Evolutionary conservation across 1,284 basidiomycete species (phyloP), one percentile per base, ranked within the genome.

Genomic region (Trichosporon inkin): DNA sequence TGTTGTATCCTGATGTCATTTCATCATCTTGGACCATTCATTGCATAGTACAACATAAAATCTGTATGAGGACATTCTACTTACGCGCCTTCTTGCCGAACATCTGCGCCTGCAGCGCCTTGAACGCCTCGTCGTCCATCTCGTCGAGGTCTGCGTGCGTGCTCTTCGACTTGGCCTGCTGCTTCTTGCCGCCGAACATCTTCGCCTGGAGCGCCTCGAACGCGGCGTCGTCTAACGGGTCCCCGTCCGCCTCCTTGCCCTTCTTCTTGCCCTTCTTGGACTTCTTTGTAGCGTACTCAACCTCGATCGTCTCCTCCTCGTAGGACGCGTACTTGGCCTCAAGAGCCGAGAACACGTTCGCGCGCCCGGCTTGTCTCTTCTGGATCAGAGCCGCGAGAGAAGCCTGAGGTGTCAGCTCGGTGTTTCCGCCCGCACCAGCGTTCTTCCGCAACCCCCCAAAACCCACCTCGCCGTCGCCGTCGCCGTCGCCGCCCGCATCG

Each of bases 321-420:
- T 73, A 68, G 56, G 61, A 62, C 6, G 62, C 64, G 72, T 96
- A 96, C 77, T 95, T 96, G 0, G 85, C 85, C 35, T 90, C 88
- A 58, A 96, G 81, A 53, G 81, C 82, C 69, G 91, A 88, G 66
- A 95, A 83, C 71, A 89, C 88, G 47, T 82, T 79, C 62, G 85
- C 84, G 73, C 86, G 82, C 62, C 86, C 84, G 41, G 71, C 65
- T 74, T 89, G 88, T 66, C 87, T 84, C 78, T 87, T 87, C 62
- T 89, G 78, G 60, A 96, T 95, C 60, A 96, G 80, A 2, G 91
- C 90, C 67, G 88, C 86, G 61, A 96, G 80, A 16, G 83, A 84
- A 1, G 86, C 88, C 54, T 85, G 44, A 3, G n/a, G 7, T 32
- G 44, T 49, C 44, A 49, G 44, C n/a, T n/a, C n/a, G n/a, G n/a